Evolutionary conservation across 2,329 filamentous ascomycete species (phyloP), one percentile per base, ranked within the genome.

Genomic region (Pezicula radicicola): DNA sequence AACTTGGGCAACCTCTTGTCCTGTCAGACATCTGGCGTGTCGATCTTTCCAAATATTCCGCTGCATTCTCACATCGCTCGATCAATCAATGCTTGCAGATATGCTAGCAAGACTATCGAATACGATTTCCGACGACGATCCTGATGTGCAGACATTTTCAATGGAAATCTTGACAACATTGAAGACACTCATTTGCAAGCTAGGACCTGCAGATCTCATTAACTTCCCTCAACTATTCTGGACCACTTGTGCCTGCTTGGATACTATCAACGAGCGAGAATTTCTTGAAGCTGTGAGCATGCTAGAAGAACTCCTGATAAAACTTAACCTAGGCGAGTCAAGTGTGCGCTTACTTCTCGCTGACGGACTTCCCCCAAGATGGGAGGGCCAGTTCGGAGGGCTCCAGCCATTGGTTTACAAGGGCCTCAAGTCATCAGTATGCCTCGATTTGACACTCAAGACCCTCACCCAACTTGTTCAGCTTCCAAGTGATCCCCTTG

Each of bases 41-140:
- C 87, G 94, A 27, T 99, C 95, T 0, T 97, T 99, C 71, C 95
- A 99, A 66, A 88, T 99, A 10, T 99, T 97, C 73, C 83, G 94
- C 30, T 97, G 93, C 66, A 92, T 97, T 50, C 81, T 96, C 27
- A 95, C 90, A 15, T 91, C 89, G 1, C 74, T 97, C 19, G 93
- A 99, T 65, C 91, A 95, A 60, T 79, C 85, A 52, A 99, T 97
- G 93, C 80, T 99, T 15, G 91, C 91, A 2, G 94, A 99, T 64
- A 99, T 99, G 91, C 83, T 99, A 19, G 92, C 89, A 12, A 82
- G 95, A 44, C 77, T 99, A 30, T 97, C 93, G 2, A 99, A 97
- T 68, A 99, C 94, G 0, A 94, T 99, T 62, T 92, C 95, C 0
- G 93, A 97, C 58, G 91, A 97, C 60, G 91, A 96, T 63, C 82